Conservation (phyloP, 2,329 filamentous ascomycete genomes). For the Penicillium verrucosum region DNA sequence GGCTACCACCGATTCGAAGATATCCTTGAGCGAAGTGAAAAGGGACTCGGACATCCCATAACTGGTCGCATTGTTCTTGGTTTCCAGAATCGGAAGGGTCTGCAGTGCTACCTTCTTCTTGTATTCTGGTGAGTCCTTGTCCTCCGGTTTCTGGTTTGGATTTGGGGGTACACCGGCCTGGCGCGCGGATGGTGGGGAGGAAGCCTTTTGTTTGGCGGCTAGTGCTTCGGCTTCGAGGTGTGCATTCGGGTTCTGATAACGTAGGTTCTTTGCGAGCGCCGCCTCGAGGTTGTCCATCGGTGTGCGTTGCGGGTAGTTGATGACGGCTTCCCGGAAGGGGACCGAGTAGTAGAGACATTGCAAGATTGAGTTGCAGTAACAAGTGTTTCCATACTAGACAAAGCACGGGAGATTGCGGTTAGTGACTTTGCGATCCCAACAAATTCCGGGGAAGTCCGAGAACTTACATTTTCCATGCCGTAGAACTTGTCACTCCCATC, state of each 20-base stretch:
- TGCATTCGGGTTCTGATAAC: conserved; percentile 60
- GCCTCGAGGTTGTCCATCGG: conserved; percentile 68
- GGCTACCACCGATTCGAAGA: conserved; percentile 85
- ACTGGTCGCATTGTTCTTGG: conserved; percentile 73
- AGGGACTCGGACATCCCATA: conserved; percentile 95
- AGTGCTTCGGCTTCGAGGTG: conserved; percentile 51
- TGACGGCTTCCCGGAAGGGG: conserved; percentile 87
- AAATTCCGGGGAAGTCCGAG: not conserved
- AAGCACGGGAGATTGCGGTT: conserved; percentile 11
- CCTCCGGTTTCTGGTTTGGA: conserved; percentile 69
- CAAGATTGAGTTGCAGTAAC: conserved; percentile 97
- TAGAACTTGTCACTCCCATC: conserved; percentile 98
- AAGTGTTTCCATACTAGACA: conserved; percentile 89
- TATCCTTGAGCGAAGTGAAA: conserved; percentile 92
- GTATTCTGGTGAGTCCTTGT: conserved; percentile 93
- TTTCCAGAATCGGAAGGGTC: conserved; percentile 79
- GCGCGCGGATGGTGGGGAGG: conserved; percentile 33
- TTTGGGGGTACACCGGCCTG: conserved; percentile 55
- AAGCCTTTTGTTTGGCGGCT: conserved; percentile 46
- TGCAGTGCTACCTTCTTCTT: conserved; percentile 96
- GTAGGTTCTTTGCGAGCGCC: conserved; percentile 45
- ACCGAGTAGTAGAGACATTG: conserved; percentile 96
- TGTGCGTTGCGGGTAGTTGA: conserved; percentile 78
- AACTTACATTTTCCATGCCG: conserved; percentile 92
- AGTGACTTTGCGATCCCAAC: conserved; percentile 11